These are phyloP conservation scores for Saturnispora gosingensis DNA, from an alignment of 805 yeast genomes.

Conservation along the genomic window DNA sequence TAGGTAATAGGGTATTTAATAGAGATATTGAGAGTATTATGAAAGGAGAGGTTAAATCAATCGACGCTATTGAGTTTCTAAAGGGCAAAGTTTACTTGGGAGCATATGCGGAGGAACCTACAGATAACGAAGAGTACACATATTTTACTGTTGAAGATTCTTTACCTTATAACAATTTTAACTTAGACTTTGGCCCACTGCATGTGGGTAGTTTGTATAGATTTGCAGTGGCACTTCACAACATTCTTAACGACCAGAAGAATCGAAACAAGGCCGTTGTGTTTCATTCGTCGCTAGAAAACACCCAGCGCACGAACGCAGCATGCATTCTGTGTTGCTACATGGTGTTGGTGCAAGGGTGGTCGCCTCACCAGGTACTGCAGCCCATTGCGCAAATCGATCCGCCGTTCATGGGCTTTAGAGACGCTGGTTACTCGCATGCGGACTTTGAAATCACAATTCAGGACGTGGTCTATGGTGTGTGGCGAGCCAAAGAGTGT, in stretches of 20 bases:
- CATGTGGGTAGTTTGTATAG: slow-evolving; percentile 90
- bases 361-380: slow-evolving; percentile 97
- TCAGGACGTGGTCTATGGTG: slow-evolving; percentile 91
- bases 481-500: slow-evolving; percentile 96
- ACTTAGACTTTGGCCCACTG: slow-evolving; percentile 92
- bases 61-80: slow-evolving; percentile 31
- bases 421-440: slow-evolving; percentile 95
- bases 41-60: neutral
- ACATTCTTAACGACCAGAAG: slow-evolving; percentile 73
- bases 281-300: slow-evolving; percentile 74
- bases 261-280: slow-evolving; percentile 87
- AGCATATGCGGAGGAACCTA: slow-evolving; percentile 73
- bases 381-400: slow-evolving; percentile 89
- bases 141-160: slow-evolving; percentile 90
- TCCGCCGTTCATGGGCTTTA: slow-evolving; percentile 88
- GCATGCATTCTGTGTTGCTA: slow-evolving; percentile 92
- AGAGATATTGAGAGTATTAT: neutral
- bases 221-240: slow-evolving; percentile 91
- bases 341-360: slow-evolving; percentile 88
- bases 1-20: neutral
- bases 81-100: slow-evolving; percentile 76
- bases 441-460: slow-evolving; percentile 92
- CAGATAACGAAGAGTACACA: slow-evolving; percentile 64
- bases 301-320: slow-evolving; percentile 82
- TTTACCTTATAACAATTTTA: slow-evolving; percentile 89